Base-by-base conservation (phyloP, 2,329 filamentous ascomycete species). In the Elsinoe necatrix region DNA sequence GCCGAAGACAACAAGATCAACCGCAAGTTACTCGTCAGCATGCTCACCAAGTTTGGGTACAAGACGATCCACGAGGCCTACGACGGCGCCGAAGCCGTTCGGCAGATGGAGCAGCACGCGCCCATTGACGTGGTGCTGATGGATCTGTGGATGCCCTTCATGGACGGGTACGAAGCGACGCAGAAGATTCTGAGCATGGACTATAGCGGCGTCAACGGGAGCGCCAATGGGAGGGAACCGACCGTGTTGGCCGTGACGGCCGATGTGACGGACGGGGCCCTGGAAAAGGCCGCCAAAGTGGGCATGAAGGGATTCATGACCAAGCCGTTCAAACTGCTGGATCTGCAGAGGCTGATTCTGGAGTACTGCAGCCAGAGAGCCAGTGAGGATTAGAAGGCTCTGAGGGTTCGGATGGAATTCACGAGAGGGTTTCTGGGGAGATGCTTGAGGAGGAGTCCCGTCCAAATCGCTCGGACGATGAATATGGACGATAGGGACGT, bases 71-170 rank as follows among this genome's bases (percentile, higher is more conserved):
- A 78, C 56, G 79, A 87, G 66, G 85, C 85, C 0, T 83, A 83
- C 63, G 83, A 88, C 63, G 85, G 85, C 39, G 77, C 78, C 45
- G 82, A 87, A 64, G 85, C 84, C 0, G 82, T 88, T 0, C 75
- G 79, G 16, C 75, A 80, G 43, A 84, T 85, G 74, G 1, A 61
- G 25, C 54, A 65, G 56, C 54, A 61, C 25, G 47, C 43, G 3
- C 20, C 41, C 2, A 80, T 87, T 57, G 80, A 86, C 63, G 77
- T 85, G 1, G 76, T 88, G 21, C 71, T 87, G 42, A 88, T 88
- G 85, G 85, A 88, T 68, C 76, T 88, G 8, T 88, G 85, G 85
- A 88, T 88, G 83, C 85, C 85, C 0, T 75, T 82, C 61, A 83
- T 87, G 75, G 84, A 87, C 64, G 85, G 85, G 1, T 87, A 86